These are phyloP conservation scores for Karstenula rhodostoma DNA, from an alignment of 2,329 filamentous ascomycete genomes.

Conservation along the genomic window DNA sequence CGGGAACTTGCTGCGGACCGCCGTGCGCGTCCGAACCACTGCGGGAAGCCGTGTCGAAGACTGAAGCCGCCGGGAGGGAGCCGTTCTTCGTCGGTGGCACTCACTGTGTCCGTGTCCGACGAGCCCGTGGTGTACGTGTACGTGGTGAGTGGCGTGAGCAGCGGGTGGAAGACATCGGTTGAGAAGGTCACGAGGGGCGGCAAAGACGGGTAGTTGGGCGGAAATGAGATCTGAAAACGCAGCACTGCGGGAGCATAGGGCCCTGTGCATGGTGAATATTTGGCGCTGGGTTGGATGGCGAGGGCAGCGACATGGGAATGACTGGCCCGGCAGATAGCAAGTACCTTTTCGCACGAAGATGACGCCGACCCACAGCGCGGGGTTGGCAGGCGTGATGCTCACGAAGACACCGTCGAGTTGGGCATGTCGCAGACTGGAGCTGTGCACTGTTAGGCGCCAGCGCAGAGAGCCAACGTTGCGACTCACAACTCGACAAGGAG, in stretches of 20 bases:
- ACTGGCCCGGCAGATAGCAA: constrained; percentile 20
- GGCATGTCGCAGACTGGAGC: constrained; percentile 79
- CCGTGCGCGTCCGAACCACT: constrained; percentile 73
- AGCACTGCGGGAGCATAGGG: constrained; percentile 89
- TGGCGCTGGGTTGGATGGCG: neutral
- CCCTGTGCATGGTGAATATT: constrained; percentile 62
- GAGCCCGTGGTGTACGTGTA: constrained; percentile 86
- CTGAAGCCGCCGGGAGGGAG: constrained; percentile 91
- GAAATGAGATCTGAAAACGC: constrained; percentile 89
- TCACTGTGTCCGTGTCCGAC: constrained; percentile 79
- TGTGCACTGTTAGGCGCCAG: constrained; percentile 52
- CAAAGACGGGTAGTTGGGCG: constrained; percentile 77
- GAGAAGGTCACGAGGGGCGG: constrained; percentile 88
- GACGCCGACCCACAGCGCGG: constrained; percentile 86
- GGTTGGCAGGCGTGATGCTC: constrained; percentile 80
- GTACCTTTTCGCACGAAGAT: constrained; percentile 89
- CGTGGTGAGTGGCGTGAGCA: constrained; percentile 91
- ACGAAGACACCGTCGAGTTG: constrained; percentile 89
- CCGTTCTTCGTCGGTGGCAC: constrained; percentile 81
- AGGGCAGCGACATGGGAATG: neutral
- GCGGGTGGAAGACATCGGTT: constrained; percentile 93
- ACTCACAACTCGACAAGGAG: constrained; percentile 83
- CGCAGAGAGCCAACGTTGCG: constrained; percentile 24
- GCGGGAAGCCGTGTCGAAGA: constrained; percentile 86
- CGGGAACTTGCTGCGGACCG: constrained; percentile 41